A percentile compares a stretch with the other conserved stretches of the same genome.
These are phyloP conservation scores for Triticum turgidum DNA, from an alignment of 176 grass and related monocot genomes.

Conservation along the genomic window DNA sequence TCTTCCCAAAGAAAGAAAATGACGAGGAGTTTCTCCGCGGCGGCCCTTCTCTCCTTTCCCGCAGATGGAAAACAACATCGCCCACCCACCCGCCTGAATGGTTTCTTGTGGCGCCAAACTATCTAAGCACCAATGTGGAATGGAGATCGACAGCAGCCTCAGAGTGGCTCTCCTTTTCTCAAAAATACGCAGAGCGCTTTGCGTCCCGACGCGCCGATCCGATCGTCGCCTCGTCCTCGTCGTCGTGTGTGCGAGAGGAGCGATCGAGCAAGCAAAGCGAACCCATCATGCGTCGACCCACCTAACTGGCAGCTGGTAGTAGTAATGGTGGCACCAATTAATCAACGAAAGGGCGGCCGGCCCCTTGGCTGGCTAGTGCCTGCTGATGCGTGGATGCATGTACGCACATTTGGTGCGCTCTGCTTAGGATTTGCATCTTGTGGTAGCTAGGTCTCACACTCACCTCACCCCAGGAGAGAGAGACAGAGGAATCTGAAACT, in stretches of 20 bases:
- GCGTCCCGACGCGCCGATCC: neutral
- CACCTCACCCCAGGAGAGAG: neutral
- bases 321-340: slow-evolving; percentile 22
- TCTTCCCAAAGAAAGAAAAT: slow-evolving; percentile 26
- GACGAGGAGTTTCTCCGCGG: slow-evolving; percentile 2
- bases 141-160: neutral
- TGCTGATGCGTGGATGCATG: slow-evolving; percentile 38
- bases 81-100: neutral
- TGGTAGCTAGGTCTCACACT: neutral
- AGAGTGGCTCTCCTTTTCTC: neutral
- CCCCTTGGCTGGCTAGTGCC: slow-evolving; percentile 36
- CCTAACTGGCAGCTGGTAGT: slow-evolving; percentile 17
- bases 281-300: neutral
- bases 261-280: neutral
- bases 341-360: neutral
- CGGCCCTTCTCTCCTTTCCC: neutral
- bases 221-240: neutral
- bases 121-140: neutral
- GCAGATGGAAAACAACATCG: slow-evolving; percentile 17
- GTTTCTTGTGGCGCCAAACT: neutral
- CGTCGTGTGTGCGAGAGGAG: neutral
- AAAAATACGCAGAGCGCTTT: neutral
- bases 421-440: slow-evolving; percentile 46
- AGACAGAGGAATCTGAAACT: slow-evolving; percentile 20
- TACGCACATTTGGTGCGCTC: slow-evolving; percentile 36